These are phyloP conservation scores for Cucumis sativus DNA, from an alignment of 306 rosid species.

Conservation along the genomic window Cucumber_9930_V3 NC_026660.2:20051501-20052000, in stretches of 20 bases:
- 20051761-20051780: slow-evolving; percentile 49
- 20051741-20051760: slow-evolving; percentile 73
- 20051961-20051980: slow-evolving; percentile 65
- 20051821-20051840: slow-evolving; percentile 52
- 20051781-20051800: slow-evolving; percentile 68
- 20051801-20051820: slow-evolving; percentile 36
- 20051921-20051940: slow-evolving; percentile 56
- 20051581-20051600: background rate
- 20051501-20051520: background rate
- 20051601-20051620: background rate
- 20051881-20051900: slow-evolving; percentile 80
- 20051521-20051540: background rate
- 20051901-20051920: slow-evolving; percentile 47
- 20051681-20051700: background rate
- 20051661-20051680: background rate
- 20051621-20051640: background rate
- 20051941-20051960: slow-evolving; percentile 39
- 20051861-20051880: slow-evolving; percentile 80
- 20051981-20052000: slow-evolving; percentile 72
- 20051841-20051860: slow-evolving; percentile 35
- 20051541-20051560: background rate
- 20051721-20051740: slow-evolving; percentile 83
- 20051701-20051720: slow-evolving; percentile 17
- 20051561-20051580: background rate
- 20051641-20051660: background rate